Evolutionary conservation across 2,329 filamentous ascomycete species (phyloP), one percentile per base, ranked within the genome.

Genomic region (Thielaviopsis populi): DNA sequence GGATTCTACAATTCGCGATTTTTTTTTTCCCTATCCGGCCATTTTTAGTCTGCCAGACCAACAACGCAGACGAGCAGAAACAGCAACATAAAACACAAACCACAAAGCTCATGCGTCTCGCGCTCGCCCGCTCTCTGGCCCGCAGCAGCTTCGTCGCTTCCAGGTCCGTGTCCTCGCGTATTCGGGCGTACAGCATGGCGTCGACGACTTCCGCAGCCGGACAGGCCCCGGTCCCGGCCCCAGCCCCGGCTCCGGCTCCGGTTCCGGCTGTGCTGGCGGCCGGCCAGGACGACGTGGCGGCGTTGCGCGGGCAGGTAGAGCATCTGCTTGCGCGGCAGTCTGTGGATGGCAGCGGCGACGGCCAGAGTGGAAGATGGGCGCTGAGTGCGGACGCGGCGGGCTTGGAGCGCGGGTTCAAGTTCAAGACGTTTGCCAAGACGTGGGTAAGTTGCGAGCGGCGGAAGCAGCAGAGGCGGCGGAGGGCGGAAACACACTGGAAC

Each of bases 341-440:
- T 33, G 30, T 7, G 30, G 30, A 33, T 33, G 7, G 33, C 7
- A 37, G 33, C 33, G 33, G 33, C 33, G n/a, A n/a, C n/a, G n/a
- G n/a, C n/a, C n/a, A n/a, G n/a, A n/a, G 24, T 2, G 62, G 62
- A 1, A 75, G 74, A 61, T 87, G 84, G 84, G 69, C 71, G 2
- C 69, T 86, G 41, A 74, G 77, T 1, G 70, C 74, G 1, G 74
- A 75, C 54, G 82, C 81, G 10, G 75, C 78, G 63, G 83, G 80
- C 0, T 68, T 87, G 1, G 81, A 86, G 72, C 76, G 83, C 62
- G 76, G 74, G 63, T 85, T 86, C 70, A 80, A 76, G 69, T 87
- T 87, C 70, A 84, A 83, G 74, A 84, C 77, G 1, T 87, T 86
- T 71, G 77, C 79, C 42, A 85, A 83, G 75, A 82, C 82, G 7